Conservation (phyloP, 345 rosid species). For the Trapa incisa region DNA sequence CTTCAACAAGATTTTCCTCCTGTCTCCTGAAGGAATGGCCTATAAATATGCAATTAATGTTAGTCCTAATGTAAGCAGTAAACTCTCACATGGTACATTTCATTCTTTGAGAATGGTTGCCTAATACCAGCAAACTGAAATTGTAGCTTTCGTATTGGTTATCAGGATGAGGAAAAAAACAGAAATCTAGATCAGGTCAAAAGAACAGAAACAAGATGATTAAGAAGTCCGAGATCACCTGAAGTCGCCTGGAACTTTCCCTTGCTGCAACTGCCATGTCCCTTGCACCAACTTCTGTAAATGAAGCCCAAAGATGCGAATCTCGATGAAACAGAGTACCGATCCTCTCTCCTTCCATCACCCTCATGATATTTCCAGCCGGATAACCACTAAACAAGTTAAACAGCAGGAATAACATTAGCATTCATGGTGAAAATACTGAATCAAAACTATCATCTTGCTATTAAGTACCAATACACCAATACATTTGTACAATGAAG, state of each 20-base stretch:
- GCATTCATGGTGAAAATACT: not conserved
- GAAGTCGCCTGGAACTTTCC: conserved; percentile 85
- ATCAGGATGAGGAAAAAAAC: too few species aligned
- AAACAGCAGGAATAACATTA: not conserved
- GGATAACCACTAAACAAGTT: conserved; percentile 54
- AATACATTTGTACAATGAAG: not conserved
- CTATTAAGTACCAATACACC: not conserved
- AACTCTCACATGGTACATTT: not conserved
- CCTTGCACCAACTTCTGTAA: conserved; percentile 45
- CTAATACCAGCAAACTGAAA: not conserved
- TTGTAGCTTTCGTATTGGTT: too few species aligned
- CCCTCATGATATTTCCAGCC: conserved; percentile 58
- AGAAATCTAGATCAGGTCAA: too few species aligned
- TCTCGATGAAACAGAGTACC: conserved; percentile 93
- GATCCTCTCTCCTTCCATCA: conserved; percentile 71
- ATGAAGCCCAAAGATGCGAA: conserved; percentile 57
- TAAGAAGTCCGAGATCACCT: conserved; percentile 31
- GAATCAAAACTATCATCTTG: not conserved
- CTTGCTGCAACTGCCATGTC: conserved; percentile 97
- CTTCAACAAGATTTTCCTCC: conserved; percentile 59
- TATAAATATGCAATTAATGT: conserved; percentile 12
- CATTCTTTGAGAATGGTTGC: too few species aligned
- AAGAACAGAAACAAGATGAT: not conserved
- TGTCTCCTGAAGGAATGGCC: conserved; percentile 59
- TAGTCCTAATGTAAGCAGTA: not conserved